Evolutionary conservation across 352 stramenopile species (phyloP).

Genomic region (Phytophthora crassamura): DNA sequence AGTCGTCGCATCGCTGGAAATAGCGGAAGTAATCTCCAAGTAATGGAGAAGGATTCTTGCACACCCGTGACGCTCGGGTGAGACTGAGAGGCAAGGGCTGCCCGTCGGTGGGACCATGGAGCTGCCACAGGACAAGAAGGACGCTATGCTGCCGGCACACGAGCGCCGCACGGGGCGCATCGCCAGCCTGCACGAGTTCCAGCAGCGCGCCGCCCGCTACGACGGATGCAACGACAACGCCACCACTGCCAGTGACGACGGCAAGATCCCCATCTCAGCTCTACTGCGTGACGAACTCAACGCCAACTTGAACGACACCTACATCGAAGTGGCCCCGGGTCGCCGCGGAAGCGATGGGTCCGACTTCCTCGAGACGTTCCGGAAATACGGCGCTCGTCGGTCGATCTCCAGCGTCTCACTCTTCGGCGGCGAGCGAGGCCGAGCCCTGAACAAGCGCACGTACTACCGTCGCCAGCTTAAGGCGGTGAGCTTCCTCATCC

Average conservation of each 20-base stretch:
- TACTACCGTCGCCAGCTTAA: conserved; percentile 77
- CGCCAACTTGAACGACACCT: conserved; percentile 11
- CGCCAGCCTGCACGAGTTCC: conserved; percentile 83
- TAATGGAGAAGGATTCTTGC: conserved; percentile 24
- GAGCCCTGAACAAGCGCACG: conserved; percentile 42
- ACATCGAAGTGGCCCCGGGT: conserved; percentile 21
- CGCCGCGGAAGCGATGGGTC: conserved; percentile 34
- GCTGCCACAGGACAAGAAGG: conserved; percentile 19
- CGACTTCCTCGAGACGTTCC: conserved; percentile 52
- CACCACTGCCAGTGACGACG: conserved; percentile 27
- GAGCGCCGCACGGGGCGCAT: conserved; percentile 78
- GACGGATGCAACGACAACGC: conserved; percentile 11
- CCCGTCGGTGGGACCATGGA: conserved; percentile 15
- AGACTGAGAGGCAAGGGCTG: conserved; percentile 28
- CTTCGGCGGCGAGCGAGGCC: conserved; percentile 61
- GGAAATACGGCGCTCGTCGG: conserved; percentile 45
- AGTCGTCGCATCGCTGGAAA: conserved; percentile 37
- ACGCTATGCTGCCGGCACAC: conserved; percentile 59
- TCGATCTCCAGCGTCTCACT: conserved; percentile 64
- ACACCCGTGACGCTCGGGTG: conserved; percentile 5
- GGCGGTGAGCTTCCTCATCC: conserved; percentile 76
- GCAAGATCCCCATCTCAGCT: conserved; percentile 18
- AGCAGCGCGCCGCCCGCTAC: conserved; percentile 77
- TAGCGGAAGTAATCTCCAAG: conserved; percentile 26
- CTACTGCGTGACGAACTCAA: conserved; percentile 23